Conservation (phyloP, 2,329 filamentous ascomycete species). For the Ilyonectria destructans region DNA sequence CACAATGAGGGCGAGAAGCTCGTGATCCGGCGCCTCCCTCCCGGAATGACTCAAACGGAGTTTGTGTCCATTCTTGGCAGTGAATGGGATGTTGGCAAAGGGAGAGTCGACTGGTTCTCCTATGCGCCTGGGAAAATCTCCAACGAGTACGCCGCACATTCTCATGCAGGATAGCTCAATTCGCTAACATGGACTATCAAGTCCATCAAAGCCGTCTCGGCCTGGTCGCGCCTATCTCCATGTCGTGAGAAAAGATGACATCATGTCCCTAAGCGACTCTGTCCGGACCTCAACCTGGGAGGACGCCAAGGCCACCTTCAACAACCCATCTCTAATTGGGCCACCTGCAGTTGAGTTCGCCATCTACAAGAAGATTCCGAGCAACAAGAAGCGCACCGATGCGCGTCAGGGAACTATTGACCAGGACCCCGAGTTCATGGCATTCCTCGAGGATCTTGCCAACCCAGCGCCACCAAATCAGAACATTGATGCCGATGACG, state of each 20-base stretch:
- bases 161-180: constrained; percentile 3
- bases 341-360: constrained; percentile 88
- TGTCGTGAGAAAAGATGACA: constrained; percentile 79
- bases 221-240: constrained; percentile 89
- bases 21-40: constrained; percentile 86
- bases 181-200: constrained; percentile 55
- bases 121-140: constrained; percentile 81
- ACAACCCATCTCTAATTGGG: constrained; percentile 81
- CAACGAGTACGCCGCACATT: constrained; percentile 76
- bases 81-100: constrained; percentile 86
- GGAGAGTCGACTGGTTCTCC: constrained; percentile 87
- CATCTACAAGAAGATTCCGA: constrained; percentile 86
- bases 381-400: constrained; percentile 82
- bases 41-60: constrained; percentile 86
- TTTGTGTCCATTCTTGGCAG: constrained; percentile 81
- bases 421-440: constrained; percentile 95
- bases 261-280: constrained; percentile 77
- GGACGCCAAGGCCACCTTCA: constrained; percentile 85
- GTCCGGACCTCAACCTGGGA: constrained; percentile 82
- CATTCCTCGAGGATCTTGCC: constrained; percentile 89
- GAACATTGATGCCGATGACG: constrained; percentile 59
- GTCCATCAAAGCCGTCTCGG: constrained; percentile 87
- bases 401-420: constrained; percentile 95
- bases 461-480: constrained; percentile 72
- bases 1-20: constrained; percentile 80